Evolutionary conservation across 352 stramenopile genomes (phyloP).

Genomic region (Phytophthora podocarpi): DNA sequence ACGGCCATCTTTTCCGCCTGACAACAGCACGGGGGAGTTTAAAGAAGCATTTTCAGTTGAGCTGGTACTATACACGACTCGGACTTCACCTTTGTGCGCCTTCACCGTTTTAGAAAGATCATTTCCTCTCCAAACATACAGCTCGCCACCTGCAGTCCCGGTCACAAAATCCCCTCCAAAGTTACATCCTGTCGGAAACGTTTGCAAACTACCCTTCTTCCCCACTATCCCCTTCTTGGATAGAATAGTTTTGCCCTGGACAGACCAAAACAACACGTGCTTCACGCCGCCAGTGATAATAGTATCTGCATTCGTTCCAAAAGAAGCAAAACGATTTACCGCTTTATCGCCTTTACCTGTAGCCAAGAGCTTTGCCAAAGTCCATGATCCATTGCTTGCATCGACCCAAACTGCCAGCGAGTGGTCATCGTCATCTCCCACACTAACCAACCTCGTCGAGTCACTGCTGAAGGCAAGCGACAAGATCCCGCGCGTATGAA

Average conservation of each 20-base stretch:
- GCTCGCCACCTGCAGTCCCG: conserved; percentile 50
- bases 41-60: conserved; percentile 9
- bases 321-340: conserved; percentile 60
- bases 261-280: conserved; percentile 71
- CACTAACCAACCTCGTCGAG: conserved; percentile 61
- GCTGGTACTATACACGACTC: conserved; percentile 37
- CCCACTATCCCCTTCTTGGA: conserved; percentile 65
- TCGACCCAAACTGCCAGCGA: conserved; percentile 80
- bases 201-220: conserved; percentile 63
- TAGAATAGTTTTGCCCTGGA: conserved; percentile 59
- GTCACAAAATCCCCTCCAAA: conserved; percentile 62
- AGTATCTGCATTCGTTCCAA: conserved; percentile 35
- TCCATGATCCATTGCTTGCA: conserved; percentile 74
- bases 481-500: conserved; percentile 74
- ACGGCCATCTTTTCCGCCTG: conserved; percentile 75
- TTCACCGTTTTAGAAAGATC: conserved; percentile 60
- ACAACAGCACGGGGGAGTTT: conserved; percentile 40
- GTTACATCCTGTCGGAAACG: conserved; percentile 49
- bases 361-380: conserved; percentile 42
- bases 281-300: conserved; percentile 72
- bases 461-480: conserved; percentile 71
- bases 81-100: conserved; percentile 62
- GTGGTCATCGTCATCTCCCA: conserved; percentile 86
- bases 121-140: conserved; percentile 65
- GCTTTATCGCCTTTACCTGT: conserved; percentile 62